Evolutionary conservation across 208 protist genomes (phyloP).

Genomic region (Wallacemonas rigidus): DNA sequence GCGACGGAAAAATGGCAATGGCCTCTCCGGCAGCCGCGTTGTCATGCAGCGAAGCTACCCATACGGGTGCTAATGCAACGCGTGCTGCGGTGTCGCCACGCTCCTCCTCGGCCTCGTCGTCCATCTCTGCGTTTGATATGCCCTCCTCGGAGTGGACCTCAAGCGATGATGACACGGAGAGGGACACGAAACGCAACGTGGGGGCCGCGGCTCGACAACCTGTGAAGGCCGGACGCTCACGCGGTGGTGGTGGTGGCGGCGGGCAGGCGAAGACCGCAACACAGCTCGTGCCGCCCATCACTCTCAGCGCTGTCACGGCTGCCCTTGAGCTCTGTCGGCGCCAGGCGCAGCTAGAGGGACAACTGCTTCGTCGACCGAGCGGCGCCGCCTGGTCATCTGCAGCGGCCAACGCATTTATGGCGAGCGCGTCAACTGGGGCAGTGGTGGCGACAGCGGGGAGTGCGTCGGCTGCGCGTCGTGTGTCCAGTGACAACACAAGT

Average conservation of each 20-base stretch:
- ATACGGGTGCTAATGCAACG: background rate
- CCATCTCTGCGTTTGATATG: constrained; percentile 1
- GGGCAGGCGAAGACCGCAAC: background rate
- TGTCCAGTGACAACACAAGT: background rate
- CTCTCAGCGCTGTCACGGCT: constrained; percentile 9
- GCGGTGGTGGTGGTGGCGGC: too few species aligned
- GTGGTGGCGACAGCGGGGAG: background rate
- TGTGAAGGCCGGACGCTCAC: too few species aligned
- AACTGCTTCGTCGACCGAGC: constrained; percentile 2
- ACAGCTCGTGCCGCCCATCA: constrained; percentile 4
- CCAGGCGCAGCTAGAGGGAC: constrained; percentile 9
- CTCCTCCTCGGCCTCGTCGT: background rate
- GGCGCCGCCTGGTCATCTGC: background rate
- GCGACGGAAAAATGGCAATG: too few species aligned
- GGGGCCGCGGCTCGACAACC: too few species aligned
- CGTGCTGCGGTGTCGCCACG: background rate
- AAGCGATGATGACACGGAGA: constrained; percentile 8
- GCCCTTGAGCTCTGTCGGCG: constrained; percentile 10
- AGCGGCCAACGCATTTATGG: background rate
- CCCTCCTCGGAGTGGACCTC: background rate
- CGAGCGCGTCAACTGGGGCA: background rate
- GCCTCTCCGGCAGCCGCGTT: too few species aligned
- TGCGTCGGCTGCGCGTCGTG: background rate
- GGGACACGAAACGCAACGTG: too few species aligned
- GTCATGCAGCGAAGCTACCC: too few species aligned